Evolutionary conservation across 2,329 filamentous ascomycete species (phyloP).

Genomic region (Paraphoma chrysanthemicola): DNA sequence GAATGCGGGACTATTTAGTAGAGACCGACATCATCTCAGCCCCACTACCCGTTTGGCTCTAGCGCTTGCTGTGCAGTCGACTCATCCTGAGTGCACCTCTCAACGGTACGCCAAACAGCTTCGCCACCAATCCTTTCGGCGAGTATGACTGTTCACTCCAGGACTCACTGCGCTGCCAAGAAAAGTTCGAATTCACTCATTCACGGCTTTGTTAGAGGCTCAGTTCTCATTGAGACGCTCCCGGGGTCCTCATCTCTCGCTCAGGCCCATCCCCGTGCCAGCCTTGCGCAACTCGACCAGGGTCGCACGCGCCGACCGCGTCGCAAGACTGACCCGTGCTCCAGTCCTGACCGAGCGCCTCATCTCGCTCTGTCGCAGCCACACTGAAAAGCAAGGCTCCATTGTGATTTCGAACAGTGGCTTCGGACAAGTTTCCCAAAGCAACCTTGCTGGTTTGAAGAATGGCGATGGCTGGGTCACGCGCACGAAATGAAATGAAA

Average conservation of each 20-base stretch:
- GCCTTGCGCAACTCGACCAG: slow-evolving; percentile 9
- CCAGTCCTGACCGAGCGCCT: slow-evolving; percentile 3
- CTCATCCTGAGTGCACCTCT: slow-evolving; percentile 29
- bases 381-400: not conserved
- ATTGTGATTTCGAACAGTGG: not conserved
- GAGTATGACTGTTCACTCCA: slow-evolving; percentile 7
- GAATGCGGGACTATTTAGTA: slow-evolving; percentile 33
- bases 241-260: not conserved
- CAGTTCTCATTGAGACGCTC: not conserved
- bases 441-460: not conserved
- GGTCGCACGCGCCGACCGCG: slow-evolving; percentile 11
- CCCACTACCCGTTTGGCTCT: slow-evolving; percentile 24
- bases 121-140: not conserved
- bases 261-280: slow-evolving; percentile 20
- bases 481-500: slow-evolving; percentile 1
- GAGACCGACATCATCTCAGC: slow-evolving; percentile 31
- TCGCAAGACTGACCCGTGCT: slow-evolving; percentile 2
- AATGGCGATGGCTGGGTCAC: not conserved
- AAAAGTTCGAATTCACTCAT: not conserved
- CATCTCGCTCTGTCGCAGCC: slow-evolving; percentile 2
- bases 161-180: not conserved
- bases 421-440: not conserved
- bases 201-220: not conserved
- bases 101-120: slow-evolving; percentile 5
- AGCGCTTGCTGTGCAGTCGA: slow-evolving; percentile 23